Evolutionary conservation across 179 eudicot genomes (phyloP).

Genomic region (Patellifolia procumbens): DNA sequence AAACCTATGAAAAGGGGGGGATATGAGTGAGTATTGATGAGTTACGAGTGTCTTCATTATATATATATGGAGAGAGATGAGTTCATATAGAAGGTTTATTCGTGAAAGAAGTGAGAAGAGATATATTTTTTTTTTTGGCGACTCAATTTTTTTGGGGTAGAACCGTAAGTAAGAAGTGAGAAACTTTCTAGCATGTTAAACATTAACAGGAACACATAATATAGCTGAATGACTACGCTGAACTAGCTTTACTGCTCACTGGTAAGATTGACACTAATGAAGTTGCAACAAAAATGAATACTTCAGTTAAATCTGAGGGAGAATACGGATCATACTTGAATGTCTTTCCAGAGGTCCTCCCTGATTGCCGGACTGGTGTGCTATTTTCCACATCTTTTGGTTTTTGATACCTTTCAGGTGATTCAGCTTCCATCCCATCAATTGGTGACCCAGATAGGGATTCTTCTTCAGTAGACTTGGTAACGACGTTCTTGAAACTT

Average conservation of each 20-base stretch:
- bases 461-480: constrained; percentile 36
- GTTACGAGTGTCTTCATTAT: too few relatives aligned
- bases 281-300: too few relatives aligned
- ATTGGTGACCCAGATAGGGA: constrained; percentile 33
- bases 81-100: too few relatives aligned
- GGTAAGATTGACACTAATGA: neutral
- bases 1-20: too few relatives aligned
- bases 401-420: constrained; percentile 43
- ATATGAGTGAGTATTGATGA: too few relatives aligned
- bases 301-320: constrained; percentile 1
- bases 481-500: constrained; percentile 31
- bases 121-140: too few relatives aligned
- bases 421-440: constrained; percentile 45
- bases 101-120: too few relatives aligned
- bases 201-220: neutral
- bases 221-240: neutral
- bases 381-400: constrained; percentile 31
- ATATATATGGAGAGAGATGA: too few relatives aligned
- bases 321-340: constrained; percentile 49
- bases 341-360: constrained; percentile 76
- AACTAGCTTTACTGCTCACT: constrained; percentile 6
- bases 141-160: too few relatives aligned
- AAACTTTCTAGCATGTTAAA: neutral
- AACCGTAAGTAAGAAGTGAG: too few relatives aligned
- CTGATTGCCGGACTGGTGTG: constrained; percentile 79